Base-by-base conservation (phyloP, 2,329 filamentous ascomycete species). In the Cryphonectria parasitica region DNA sequence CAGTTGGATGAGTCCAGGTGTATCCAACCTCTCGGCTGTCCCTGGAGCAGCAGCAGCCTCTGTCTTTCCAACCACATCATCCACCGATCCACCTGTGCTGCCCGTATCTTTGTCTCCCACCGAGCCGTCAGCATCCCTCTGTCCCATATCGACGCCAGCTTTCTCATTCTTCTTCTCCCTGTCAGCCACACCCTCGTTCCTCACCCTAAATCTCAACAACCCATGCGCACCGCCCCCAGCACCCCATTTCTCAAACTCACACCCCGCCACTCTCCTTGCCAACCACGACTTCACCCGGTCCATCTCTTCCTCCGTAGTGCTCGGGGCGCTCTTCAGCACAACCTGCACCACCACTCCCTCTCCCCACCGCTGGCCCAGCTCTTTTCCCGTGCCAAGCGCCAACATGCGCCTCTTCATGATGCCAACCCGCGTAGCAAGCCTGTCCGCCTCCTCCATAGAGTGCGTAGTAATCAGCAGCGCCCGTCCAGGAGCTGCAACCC, bases 391-490 rank as follows among this genome's bases (percentile, higher is more conserved):
- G 4, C 95, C 95, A 11, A 96, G 85, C 0, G 94, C 95, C 31
- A 98, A 85, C 94, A 98, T 97, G 43, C 90, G 87, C 75, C 89
- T 88, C 11, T 94, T 93, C 81, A 98, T 89, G 74, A 98, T 97
- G 17, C 94, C 95, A 0, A 92, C 94, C 1, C 94, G 87, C 41
- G 89, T 90, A 0, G 95, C 95, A 2, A 98, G 85, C 0, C 94
- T 94, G 77, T 97, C 94, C 0, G 95, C 95, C 81, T 98, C 95
- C 79, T 98, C 95, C 94, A 98, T 97, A 64, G 89, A 93, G 79
- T 98, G 95, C 0, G 95, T 98, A 0, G 95, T 98, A 25, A 98
- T 86, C 1, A 98, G 85, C 22, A 98, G 88, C 0, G 91, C 92
- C n/a, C 95, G 88, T 0, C 94, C 94, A 0, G 89, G 87, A 0